Evolutionary conservation across 257 asterid genomes (phyloP).

Genomic region (Lycium ferocissimum): DNA sequence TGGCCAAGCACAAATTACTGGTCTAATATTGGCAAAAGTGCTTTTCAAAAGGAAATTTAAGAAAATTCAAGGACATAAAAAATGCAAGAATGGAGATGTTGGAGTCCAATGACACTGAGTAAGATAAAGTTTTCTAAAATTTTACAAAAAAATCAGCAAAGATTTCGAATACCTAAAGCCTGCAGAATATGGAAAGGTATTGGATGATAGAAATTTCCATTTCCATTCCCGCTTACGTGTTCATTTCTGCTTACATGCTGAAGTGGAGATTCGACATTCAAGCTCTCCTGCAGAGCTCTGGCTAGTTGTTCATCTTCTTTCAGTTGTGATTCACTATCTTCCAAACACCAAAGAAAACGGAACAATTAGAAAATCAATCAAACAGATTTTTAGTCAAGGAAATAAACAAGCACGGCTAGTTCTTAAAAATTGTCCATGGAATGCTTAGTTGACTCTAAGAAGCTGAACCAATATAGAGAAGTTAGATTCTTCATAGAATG

Average conservation of each 20-base stretch:
- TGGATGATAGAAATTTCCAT: constrained; percentile 52
- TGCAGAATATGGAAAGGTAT: constrained; percentile 51
- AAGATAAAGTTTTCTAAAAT: not conserved
- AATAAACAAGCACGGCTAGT: not conserved
- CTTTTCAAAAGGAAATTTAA: not conserved
- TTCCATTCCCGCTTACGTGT: constrained; percentile 40
- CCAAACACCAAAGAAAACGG: constrained; percentile 30
- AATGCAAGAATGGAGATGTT: not conserved
- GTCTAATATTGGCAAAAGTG: too few relatives aligned
- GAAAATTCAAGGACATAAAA: not conserved
- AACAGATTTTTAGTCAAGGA: not conserved
- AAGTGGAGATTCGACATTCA: constrained; percentile 65
- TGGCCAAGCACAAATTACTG: too few relatives aligned
- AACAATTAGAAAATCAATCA: constrained; percentile 12
- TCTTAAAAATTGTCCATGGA: not conserved
- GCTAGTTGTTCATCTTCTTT: constrained; percentile 83
- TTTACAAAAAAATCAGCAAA: not conserved
- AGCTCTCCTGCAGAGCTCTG: constrained; percentile 76
- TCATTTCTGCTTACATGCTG: constrained; percentile 39
- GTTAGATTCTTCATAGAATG: not conserved
- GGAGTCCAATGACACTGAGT: not conserved
- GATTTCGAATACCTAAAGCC: constrained; percentile 49
- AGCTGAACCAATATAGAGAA: not conserved
- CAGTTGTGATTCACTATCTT: constrained; percentile 64
- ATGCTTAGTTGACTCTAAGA: not conserved